These are phyloP conservation scores for Saccharomyces hybrid DNA, from an alignment of 1,139 yeast genomes.

Conservation along the genomic window DNA sequence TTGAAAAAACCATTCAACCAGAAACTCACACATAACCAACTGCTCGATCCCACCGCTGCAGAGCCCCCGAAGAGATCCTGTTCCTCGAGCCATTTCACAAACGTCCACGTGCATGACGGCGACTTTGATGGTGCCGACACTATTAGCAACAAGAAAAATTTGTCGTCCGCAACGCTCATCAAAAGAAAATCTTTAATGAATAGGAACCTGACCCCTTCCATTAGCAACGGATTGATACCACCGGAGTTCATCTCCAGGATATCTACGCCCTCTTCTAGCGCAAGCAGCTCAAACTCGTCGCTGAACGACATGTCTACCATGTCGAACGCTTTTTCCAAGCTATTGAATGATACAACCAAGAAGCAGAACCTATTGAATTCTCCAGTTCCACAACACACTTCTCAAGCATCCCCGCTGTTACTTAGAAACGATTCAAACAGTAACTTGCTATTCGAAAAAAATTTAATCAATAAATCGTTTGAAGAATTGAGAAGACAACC, in stretches of 20 bases:
- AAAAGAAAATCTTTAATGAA: constrained; percentile 12
- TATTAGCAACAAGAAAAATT: constrained; percentile 7
- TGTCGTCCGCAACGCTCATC: constrained; percentile 3
- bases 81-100: constrained; percentile 16
- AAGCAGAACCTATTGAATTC: constrained; percentile 10
- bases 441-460: constrained; percentile 20
- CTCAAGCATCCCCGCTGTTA: background rate
- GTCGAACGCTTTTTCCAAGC: constrained; percentile 8
- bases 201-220: background rate
- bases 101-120: constrained; percentile 32
- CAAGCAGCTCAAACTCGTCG: constrained; percentile 28
- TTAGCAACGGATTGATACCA: constrained; percentile 25
- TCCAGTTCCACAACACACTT: constrained; percentile 17
- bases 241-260: constrained; percentile 32
- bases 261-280: constrained; percentile 30
- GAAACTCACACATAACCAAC: background rate
- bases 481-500: constrained; percentile 23
- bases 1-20: constrained; percentile 8
- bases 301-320: constrained; percentile 12
- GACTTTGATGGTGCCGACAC: constrained; percentile 20
- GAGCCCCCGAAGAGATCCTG: background rate
- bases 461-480: constrained; percentile 26
- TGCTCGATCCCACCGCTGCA: background rate
- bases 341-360: constrained; percentile 2
- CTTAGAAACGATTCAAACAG: background rate